Conservation (phyloP, 495 filamentous ascomycete genomes). For the Xylaria venustula region DNA sequence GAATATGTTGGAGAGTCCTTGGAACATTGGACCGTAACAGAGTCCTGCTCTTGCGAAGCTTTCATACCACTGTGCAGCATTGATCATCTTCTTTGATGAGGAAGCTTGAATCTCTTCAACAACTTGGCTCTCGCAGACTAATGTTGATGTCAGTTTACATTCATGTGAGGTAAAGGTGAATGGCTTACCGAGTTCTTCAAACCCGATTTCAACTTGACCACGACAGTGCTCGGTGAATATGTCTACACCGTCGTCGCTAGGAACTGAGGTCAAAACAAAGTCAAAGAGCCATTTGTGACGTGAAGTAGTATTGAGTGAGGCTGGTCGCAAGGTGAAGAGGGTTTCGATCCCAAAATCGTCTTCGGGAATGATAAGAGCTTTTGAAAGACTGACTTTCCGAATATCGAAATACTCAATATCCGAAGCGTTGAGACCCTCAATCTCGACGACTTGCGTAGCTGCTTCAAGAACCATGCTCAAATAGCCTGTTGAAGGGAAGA, state of each 20-base stretch:
- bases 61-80: background rate
- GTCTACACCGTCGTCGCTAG: background rate
- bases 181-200: background rate
- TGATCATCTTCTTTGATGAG: background rate
- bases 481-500: constrained; percentile 46
- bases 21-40: background rate
- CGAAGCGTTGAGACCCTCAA: background rate
- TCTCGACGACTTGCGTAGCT: constrained; percentile 22
- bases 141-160: background rate
- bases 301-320: background rate
- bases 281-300: background rate
- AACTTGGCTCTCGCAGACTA: background rate
- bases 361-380: background rate
- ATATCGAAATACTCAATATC: background rate
- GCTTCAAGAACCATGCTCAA: constrained; percentile 44
- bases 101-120: background rate
- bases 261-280: background rate
- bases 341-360: background rate
- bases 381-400: background rate
- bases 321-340: background rate
- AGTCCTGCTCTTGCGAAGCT: background rate
- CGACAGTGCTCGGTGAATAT: background rate
- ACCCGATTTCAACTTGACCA: background rate
- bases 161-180: background rate
- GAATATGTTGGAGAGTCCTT: background rate